phyloP scores from a whole-genome alignment of 306 rosid genomes.

The Betula pendula region DNA sequence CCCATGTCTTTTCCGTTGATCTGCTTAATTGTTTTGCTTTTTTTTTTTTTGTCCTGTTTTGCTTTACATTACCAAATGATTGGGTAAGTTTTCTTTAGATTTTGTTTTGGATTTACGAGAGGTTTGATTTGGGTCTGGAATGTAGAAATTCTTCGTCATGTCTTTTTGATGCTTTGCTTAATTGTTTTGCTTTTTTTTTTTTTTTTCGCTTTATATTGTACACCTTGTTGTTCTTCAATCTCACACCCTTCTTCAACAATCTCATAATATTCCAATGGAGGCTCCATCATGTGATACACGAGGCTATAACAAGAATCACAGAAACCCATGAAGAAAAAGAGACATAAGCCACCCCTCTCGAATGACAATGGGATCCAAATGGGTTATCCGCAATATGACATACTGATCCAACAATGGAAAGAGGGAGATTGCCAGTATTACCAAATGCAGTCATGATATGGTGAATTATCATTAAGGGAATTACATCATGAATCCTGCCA shows the following conservation, averaged over 20 bases:
- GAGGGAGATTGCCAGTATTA: constrained; percentile 87
- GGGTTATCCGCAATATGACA: constrained; percentile 70
- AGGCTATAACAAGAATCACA: constrained; percentile 83
- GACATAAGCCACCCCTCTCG: constrained; percentile 85
- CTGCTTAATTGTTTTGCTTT: too few species aligned
- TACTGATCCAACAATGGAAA: constrained; percentile 77
- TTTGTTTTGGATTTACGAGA: too few species aligned
- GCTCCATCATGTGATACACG: constrained; percentile 98
- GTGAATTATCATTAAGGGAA: too few species aligned
- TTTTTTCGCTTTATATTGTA: too few species aligned
- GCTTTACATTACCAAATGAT: too few species aligned
- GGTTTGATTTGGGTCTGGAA: too few species aligned
- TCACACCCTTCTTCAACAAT: constrained; percentile 38
- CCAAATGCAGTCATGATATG: constrained; percentile 86
- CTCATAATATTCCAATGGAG: constrained; percentile 71
- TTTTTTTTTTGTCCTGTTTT: too few species aligned
- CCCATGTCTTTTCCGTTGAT: too few species aligned
- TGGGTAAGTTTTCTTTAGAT: too few species aligned
- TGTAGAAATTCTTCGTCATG: too few species aligned
- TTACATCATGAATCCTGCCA: constrained; percentile 95
- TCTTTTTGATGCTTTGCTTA: too few species aligned
- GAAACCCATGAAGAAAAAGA: constrained; percentile 88
- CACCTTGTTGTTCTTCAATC: constrained; percentile 38
- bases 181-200: too few species aligned
- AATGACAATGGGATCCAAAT: constrained; percentile 67